Percentiles rank a stretch among this genome's conserved stretches.
phyloP scores from a whole-genome alignment of 192 early-diverging fungal genomes.

The Coemansia sp. region DNA sequence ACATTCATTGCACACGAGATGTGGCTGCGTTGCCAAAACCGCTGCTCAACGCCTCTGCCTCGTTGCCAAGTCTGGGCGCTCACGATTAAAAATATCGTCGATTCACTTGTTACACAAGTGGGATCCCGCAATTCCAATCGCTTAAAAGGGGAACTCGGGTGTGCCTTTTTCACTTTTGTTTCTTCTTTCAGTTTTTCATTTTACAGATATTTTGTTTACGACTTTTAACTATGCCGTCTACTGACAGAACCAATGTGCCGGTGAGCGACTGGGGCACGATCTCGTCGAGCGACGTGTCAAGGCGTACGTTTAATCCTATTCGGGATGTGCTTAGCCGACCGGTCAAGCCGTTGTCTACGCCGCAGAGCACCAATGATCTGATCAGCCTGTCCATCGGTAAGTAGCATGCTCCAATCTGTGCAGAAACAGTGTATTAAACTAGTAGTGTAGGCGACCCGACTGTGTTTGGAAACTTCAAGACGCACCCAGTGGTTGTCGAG shows the following conservation, averaged over 20 bases:
- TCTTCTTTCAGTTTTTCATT: not conserved
- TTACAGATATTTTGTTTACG: not conserved
- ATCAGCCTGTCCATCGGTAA: constrained; percentile 51
- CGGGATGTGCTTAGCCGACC: constrained; percentile 80
- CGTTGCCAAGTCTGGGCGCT: not conserved
- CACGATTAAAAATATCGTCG: not conserved
- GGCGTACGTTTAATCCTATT: constrained; percentile 84
- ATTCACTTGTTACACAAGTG: too few relatives aligned
- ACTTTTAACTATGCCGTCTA: constrained; percentile 22
- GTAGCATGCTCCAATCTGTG: not conserved
- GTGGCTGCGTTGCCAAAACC: not conserved
- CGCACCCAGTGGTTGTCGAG: constrained; percentile 64
- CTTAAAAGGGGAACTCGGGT: too few relatives aligned
- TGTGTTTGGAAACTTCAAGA: constrained; percentile 87
- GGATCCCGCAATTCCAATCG: too few relatives aligned
- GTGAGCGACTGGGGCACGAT: constrained; percentile 45
- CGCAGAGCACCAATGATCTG: constrained; percentile 44
- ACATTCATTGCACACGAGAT: not conserved
- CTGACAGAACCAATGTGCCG: constrained; percentile 18
- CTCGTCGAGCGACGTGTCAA: constrained; percentile 63
- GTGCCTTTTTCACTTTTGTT: not conserved
- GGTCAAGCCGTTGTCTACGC: constrained; percentile 60
- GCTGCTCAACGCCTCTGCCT: not conserved
- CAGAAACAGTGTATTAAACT: not conserved
- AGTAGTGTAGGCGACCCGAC: constrained; percentile 72